Evolutionary conservation across 2,329 filamentous ascomycete species (phyloP), one percentile per base, ranked within the genome.

Genomic region (Colletotrichum incanum): DNA sequence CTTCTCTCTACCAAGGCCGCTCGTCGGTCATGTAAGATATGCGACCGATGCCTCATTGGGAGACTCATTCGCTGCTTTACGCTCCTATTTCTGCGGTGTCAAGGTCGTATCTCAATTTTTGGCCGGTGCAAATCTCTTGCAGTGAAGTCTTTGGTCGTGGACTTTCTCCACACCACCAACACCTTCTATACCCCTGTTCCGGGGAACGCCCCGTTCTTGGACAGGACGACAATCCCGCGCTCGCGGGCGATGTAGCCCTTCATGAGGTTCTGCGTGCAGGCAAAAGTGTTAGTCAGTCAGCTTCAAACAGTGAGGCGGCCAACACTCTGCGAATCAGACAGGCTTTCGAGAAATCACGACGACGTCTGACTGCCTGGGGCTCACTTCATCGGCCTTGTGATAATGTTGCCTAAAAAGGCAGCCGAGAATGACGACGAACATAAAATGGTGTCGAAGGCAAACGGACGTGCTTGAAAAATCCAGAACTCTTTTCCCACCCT

Each of bases 211-310:
- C 94, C 94, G 71, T 90, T 93, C 82, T 98, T 98, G 82, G 94
- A 98, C 69, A 99, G 84, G 26, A 99, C 96, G 37, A 99, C 93
- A 76, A 95, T 95, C 43, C 93, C 93, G 76, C 93, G 91, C 76
- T 98, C 95, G 66, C 96, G 93, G 41, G 96, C 93, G 76, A 99
- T 99, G 83, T 99, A 99, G 50, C 97, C 96, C 84, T 98, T 99
- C 94, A 99, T 98, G 31, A 96, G 87, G 71, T 93, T 93, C 94
- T 98, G 73, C 34, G 66, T 71, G 73, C n/a, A 56, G 60, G 34
- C 2, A 16, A n/a, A 11, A 16, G 16, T 28, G 69, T 83, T 74
- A 82, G 80, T 81, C 77, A 82, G 72, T 81, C 78, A 80, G 58
- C 6, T 71, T 49, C 52, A 49, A 60, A 67, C 63, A 50, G 34